Base-by-base conservation (phyloP, 2,329 filamentous ascomycete species). In the Neofusicoccum parvum region DNA sequence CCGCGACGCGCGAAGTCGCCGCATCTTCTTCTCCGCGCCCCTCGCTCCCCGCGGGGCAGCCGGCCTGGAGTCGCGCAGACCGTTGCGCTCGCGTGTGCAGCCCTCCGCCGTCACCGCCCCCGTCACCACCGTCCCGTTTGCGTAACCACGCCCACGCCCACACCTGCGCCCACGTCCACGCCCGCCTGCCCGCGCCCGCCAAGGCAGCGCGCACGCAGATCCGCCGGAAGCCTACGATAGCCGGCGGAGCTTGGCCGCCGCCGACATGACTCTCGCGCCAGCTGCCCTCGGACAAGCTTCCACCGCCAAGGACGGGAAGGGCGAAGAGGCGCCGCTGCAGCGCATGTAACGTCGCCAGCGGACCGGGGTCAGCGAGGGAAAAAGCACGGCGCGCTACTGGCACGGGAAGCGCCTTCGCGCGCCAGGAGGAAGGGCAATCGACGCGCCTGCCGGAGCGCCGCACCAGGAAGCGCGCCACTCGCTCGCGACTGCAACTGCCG, bases 221-320 rank as follows among this genome's bases (percentile, higher is more conserved):
- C 36, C 20, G 36, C 36, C 7, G 32, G 32, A 15, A 37, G 34
- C 12, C 50, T 2, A 53, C n/a, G 14, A 20, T 37, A 9, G 11
- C 20, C 53, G 53, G 37, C 53, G 53, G 53, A 43, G 20, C 14
- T 36, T 59, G 46, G 54, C 54, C 27, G 27, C 27, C 27, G n/a
- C 54, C 39, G 27, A 36, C 54, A 32, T 59, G 54, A 59, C 54
- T 59, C 54, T 59, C 34, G 49, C 49, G n/a, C 27, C 5, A 5
- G n/a, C 17, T 15, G 27, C 51, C 51, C 34, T 37, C 56, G 39
- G 41, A 48, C 56, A 60, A 60, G 56, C 56, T 60, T 49, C 56
- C 56, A 49, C 32, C 56, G 56, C 56, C 56, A 60, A 60, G 56
- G n/a, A 43, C 56, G 56, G 41, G 56, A 48, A 7, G n/a, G 54